Base-by-base conservation (phyloP, 495 filamentous ascomycete genomes). In the Thozetella sp. region DNA sequence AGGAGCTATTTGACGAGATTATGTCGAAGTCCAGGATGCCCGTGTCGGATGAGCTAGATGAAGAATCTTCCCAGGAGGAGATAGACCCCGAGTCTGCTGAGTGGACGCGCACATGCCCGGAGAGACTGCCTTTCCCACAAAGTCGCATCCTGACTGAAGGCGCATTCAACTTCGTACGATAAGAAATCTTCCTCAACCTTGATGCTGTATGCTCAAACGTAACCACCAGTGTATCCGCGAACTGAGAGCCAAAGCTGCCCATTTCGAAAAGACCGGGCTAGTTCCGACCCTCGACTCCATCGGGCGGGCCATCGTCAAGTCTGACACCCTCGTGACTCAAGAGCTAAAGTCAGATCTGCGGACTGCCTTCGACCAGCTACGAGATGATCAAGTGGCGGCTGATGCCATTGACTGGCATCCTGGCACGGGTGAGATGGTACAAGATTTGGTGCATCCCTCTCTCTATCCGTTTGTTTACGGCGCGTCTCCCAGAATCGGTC, bases 391-490 rank as follows among this genome's bases (percentile, higher is more conserved):
- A n/a, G n/a, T n/a, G n/a, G n/a, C n/a, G 27, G 67, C 68, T 13
- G 58, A 66, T 0, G 51, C 70, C 13, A 81, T 80, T 53, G 85
- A 89, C 61, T 88, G 83, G 76, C 84, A 87, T 55, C 86, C 85
- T 0, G 67, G 76, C 3, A 84, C 85, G 10, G 69, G 85, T 56
- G 66, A 76, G 1, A 79, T 77, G 61, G 87, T 89, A 0, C 72
- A 86, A 6, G 75, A 90, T 64, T 65, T 90, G 0, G 82, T 90
- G 1, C 80, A 89, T 63, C 86, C 86, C 1, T 87, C 84, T 9
- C 69, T 88, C 48, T 89, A 83, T 55, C 86, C 88, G 0, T 67
- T 90, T 1, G 62, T 88, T 12, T 88, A 83, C 50, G 77, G 78
- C 1, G 68, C 63, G 11, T 0, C 1, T 50, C 1, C 23, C 9